Evolutionary conservation across 2,329 filamentous ascomycete species (phyloP).

Genomic region (Botrytis aclada): DNA sequence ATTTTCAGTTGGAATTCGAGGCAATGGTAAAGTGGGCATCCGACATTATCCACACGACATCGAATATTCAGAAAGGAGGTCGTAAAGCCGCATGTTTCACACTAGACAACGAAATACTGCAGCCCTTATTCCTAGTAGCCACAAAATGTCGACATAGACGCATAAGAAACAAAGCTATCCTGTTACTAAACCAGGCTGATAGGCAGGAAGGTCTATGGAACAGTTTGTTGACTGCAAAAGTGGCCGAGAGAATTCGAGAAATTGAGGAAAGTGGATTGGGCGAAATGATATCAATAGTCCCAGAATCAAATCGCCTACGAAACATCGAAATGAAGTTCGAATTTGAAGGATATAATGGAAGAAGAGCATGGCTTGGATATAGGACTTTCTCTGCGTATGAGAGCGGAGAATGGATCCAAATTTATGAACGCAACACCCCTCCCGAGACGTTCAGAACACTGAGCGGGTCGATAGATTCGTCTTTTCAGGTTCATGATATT

Average conservation of each 20-base stretch:
- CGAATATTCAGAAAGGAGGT: not conserved
- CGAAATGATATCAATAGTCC: not conserved
- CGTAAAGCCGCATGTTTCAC: conserved; percentile 45
- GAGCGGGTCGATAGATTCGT: not conserved
- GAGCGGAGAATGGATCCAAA: conserved; percentile 8
- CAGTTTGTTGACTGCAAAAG: conserved; percentile 17
- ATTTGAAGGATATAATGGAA: not conserved
- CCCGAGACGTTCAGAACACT: not conserved
- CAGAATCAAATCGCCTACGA: not conserved
- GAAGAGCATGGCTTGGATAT: conserved; percentile 14
- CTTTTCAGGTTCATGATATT: not conserved
- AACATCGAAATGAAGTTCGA: conserved; percentile 13
- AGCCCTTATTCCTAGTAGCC: conserved; percentile 60
- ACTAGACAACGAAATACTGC: conserved; percentile 59
- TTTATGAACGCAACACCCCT: not conserved
- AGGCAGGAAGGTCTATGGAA: conserved; percentile 67
- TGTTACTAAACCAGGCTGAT: conserved; percentile 54
- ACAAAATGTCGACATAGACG: conserved; percentile 58
- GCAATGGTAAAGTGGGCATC: conserved; percentile 11
- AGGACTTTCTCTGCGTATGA: not conserved
- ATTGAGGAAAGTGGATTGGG: conserved; percentile 22
- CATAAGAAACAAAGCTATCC: conserved; percentile 58
- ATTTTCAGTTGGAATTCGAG: conserved; percentile 11
- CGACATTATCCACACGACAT: conserved; percentile 8
- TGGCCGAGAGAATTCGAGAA: conserved; percentile 20